Conservation (phyloP, 192 early-diverging fungal genomes). For the Haplosporangium gracile region DNA sequence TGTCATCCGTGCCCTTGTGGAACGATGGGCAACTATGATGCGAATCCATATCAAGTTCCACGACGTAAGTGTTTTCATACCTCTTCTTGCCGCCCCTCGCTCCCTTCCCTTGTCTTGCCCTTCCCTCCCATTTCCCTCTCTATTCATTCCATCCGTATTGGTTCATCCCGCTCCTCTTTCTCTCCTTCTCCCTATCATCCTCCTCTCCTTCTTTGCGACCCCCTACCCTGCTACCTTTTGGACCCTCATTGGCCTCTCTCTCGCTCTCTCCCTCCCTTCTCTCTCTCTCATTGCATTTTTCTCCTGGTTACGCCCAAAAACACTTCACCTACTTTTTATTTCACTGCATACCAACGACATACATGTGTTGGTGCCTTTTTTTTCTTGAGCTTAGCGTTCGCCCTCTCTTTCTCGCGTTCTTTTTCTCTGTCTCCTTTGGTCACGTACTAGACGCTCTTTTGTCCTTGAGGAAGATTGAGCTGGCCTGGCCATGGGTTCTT, state of each 20-base stretch:
- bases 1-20: conserved; percentile 38
- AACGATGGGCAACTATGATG: conserved; percentile 52
- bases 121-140: neutral
- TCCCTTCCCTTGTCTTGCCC: neutral
- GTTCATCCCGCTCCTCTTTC: neutral
- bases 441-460: neutral
- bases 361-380: neutral
- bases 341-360: neutral
- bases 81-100: neutral
- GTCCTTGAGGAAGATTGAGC: neutral
- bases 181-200: neutral
- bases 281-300: conserved; percentile 4
- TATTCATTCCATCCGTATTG: neutral
- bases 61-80: conserved; percentile 26
- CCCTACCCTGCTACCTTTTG: neutral
- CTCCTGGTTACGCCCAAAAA: neutral
- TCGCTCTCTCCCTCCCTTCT: neutral
- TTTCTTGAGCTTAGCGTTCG: neutral
- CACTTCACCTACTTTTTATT: neutral
- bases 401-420: neutral
- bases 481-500: neutral
- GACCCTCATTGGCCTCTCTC: neutral
- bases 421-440: neutral
- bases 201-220: neutral
- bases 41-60: conserved; percentile 49